Evolutionary conservation across 352 stramenopile species (phyloP).

Genomic region (Saprolegnia diclina): DNA sequence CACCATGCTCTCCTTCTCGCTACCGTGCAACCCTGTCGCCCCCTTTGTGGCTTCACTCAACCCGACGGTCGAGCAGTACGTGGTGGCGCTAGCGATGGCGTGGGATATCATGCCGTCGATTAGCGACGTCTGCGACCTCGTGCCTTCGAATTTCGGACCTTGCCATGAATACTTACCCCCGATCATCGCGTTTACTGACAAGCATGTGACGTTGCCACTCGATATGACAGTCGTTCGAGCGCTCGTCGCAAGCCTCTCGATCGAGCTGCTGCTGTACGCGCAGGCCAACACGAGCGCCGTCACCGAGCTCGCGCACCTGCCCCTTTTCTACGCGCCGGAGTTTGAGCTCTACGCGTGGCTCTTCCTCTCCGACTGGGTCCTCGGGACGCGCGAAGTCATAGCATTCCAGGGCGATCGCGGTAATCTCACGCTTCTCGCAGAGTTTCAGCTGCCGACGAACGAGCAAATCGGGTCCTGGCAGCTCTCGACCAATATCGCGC

Average conservation of each 20-base stretch:
- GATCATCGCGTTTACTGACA: background rate
- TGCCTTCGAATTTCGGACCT: background rate
- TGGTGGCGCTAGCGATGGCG: background rate
- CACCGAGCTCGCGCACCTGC: background rate
- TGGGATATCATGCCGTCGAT: background rate
- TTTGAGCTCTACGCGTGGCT: constrained; percentile 14
- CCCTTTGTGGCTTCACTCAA: background rate
- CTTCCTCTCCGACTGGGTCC: constrained; percentile 17
- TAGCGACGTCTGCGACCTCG: background rate
- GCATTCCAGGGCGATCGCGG: background rate
- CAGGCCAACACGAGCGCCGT: too few relatives aligned
- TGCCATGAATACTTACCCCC: background rate
- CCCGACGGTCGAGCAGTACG: background rate
- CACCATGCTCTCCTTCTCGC: background rate
- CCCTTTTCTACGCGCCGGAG: background rate
- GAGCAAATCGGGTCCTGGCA: background rate
- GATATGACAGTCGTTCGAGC: background rate
- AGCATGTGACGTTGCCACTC: background rate
- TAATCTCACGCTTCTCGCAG: background rate
- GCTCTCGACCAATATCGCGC: background rate
- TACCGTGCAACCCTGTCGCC: background rate
- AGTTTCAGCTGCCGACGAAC: background rate
- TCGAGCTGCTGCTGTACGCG: constrained; percentile 7
- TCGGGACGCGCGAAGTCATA: constrained; percentile 7
- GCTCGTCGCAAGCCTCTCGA: background rate